Conservation (phyloP, 129 eudicot genomes). For the Tagetes patula region DNA sequence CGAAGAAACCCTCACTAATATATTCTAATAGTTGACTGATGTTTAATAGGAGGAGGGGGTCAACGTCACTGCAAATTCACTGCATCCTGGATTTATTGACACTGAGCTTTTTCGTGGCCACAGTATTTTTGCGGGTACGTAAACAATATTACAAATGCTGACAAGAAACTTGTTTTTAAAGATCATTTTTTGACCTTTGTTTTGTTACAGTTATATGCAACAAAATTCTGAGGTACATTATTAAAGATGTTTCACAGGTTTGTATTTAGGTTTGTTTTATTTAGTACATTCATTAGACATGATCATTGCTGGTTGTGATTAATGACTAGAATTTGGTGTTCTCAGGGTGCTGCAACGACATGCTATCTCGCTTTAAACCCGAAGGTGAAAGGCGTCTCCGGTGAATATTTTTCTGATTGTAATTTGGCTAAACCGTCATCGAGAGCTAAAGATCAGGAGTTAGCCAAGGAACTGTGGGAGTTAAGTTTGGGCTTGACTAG, state of each 20-base stretch:
- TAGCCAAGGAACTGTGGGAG: constrained; percentile 14
- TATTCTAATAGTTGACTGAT: constrained; percentile 9
- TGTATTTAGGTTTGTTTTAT: constrained; percentile 5
- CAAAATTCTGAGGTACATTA: constrained; percentile 21
- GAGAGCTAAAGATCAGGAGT: constrained; percentile 11
- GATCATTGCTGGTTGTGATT: background rate
- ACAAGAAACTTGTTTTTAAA: constrained; percentile 9
- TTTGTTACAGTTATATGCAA: constrained; percentile 20
- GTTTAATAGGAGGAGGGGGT: constrained; percentile 27
- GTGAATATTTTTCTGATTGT: constrained; percentile 1
- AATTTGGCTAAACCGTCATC: background rate
- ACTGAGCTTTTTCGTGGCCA: constrained; percentile 25
- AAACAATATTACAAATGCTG: constrained; percentile 5
- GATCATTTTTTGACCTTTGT: constrained; percentile 11
- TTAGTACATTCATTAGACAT: background rate
- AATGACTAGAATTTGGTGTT: background rate
- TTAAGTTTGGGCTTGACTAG: background rate
- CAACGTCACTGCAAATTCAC: constrained; percentile 30
- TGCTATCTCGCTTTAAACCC: constrained; percentile 17
- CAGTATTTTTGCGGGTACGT: constrained; percentile 23
- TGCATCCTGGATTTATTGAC: constrained; percentile 35
- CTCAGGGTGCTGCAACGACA: constrained; percentile 25
- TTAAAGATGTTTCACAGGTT: constrained; percentile 32
- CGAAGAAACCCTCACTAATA: background rate
- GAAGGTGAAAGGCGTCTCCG: background rate